Evolutionary conservation across 371 early-diverging fungal species (phyloP).

Genomic region (Mortierella sp.): DNA sequence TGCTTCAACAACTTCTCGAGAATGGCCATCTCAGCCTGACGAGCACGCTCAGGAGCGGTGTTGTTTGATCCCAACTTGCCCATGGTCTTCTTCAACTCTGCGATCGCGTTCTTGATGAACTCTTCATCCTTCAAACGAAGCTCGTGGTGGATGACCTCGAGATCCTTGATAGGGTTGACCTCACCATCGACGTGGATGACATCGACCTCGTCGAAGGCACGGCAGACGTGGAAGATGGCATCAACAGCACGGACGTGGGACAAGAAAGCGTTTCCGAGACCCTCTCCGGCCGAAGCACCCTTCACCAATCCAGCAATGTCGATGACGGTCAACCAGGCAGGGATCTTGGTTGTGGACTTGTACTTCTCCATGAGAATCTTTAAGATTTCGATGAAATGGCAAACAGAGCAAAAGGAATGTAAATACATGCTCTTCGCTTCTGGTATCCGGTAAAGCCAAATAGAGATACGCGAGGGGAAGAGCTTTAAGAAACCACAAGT

Average conservation of each 20-base stretch:
- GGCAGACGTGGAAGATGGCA: slow-evolving; percentile 93
- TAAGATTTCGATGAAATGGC: too few species aligned
- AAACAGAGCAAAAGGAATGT: too few species aligned
- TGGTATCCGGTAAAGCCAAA: too few species aligned
- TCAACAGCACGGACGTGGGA: slow-evolving; percentile 92
- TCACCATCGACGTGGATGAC: slow-evolving; percentile 92
- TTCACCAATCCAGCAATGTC: slow-evolving; percentile 98
- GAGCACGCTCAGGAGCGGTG: slow-evolving; percentile 49
- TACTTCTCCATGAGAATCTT: slow-evolving; percentile 69
- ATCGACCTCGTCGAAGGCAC: slow-evolving; percentile 86
- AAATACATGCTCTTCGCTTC: too few species aligned
- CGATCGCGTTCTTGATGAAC: slow-evolving; percentile 66
- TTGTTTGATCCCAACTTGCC: slow-evolving; percentile 38
- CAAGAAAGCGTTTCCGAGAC: slow-evolving; percentile 94
- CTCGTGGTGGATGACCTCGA: slow-evolving; percentile 91
- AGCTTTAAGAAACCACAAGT: background rate
- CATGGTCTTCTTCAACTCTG: slow-evolving; percentile 60
- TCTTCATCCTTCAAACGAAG: slow-evolving; percentile 91
- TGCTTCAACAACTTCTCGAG: slow-evolving; percentile 61
- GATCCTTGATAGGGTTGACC: slow-evolving; percentile 91
- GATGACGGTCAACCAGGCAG: slow-evolving; percentile 82
- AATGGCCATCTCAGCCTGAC: slow-evolving; percentile 40
- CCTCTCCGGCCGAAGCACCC: slow-evolving; percentile 84
- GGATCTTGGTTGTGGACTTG: slow-evolving; percentile 71
- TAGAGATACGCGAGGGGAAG: too few species aligned